Evolutionary conservation across 2,329 filamentous ascomycete species (phyloP).

Genomic region (Epichloe hybrida): DNA sequence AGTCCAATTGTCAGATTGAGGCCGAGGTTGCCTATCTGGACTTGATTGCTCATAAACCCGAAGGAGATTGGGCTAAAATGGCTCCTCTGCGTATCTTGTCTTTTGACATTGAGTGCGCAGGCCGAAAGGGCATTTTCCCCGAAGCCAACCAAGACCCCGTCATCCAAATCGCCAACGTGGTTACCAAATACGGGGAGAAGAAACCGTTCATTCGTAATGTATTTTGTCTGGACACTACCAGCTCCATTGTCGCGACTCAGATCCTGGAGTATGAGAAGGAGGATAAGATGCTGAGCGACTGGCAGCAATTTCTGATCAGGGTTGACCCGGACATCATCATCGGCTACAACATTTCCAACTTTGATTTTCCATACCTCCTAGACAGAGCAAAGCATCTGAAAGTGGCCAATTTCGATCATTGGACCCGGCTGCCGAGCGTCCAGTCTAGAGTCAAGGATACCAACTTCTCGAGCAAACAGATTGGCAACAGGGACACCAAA

Average conservation of each 20-base stretch:
- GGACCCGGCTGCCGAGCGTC: constrained; percentile 63
- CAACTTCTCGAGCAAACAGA: constrained; percentile 94
- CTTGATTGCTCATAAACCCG: constrained; percentile 72
- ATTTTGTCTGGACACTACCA: constrained; percentile 86
- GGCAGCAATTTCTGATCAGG: constrained; percentile 79
- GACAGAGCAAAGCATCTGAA: constrained; percentile 80
- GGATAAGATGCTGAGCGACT: constrained; percentile 79
- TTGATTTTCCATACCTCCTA: constrained; percentile 93
- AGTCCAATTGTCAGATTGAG: constrained; percentile 95
- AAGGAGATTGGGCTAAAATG: constrained; percentile 97
- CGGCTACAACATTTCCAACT: constrained; percentile 97
- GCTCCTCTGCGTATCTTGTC: constrained; percentile 84
- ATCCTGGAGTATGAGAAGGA: constrained; percentile 74
- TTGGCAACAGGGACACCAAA: constrained; percentile 92
- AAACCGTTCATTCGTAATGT: constrained; percentile 96
- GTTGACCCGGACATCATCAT: constrained; percentile 96
- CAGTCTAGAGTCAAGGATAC: constrained; percentile 61
- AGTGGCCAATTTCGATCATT: constrained; percentile 67
- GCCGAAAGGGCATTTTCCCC: constrained; percentile 92
- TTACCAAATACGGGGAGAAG: constrained; percentile 85
- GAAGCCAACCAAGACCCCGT: constrained; percentile 86
- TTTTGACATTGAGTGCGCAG: constrained; percentile 97
- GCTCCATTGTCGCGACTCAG: constrained; percentile 87
- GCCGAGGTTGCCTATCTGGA: constrained; percentile 72
- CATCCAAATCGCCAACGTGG: constrained; percentile 95